Evolutionary conservation across 805 yeast species (phyloP).

Genomic region (Schwanniomyces pseudopolymorphus): DNA sequence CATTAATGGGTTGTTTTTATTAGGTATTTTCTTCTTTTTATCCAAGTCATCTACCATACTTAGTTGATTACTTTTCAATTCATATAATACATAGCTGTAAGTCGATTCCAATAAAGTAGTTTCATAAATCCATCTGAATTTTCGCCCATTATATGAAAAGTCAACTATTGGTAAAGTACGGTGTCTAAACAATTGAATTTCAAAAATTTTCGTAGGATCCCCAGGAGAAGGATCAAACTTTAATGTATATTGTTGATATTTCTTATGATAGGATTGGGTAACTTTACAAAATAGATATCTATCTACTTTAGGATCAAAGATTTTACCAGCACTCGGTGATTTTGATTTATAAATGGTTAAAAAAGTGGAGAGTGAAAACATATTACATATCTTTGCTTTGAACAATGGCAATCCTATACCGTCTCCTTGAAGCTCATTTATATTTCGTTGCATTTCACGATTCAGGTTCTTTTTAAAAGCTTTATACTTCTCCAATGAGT

Average conservation of each 20-base stretch:
- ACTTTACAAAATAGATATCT: background rate
- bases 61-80: background rate
- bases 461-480: background rate
- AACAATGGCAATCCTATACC: background rate
- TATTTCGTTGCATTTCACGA: background rate
- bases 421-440: background rate
- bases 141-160: background rate
- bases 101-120: background rate
- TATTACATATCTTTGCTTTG: background rate
- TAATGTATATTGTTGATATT: background rate
- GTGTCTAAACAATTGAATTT: background rate
- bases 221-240: background rate
- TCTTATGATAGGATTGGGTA: background rate
- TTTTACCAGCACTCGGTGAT: background rate
- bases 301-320: background rate
- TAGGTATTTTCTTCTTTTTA: background rate
- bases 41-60: background rate
- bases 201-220: background rate
- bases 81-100: background rate
- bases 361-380: background rate
- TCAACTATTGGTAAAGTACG: background rate
- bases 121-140: background rate
- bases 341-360: background rate
- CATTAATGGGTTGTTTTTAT: background rate
- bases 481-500: background rate